phyloP scores from a whole-genome alignment of 202 grass and related monocot species.

The Setaria viridis region DNA sequence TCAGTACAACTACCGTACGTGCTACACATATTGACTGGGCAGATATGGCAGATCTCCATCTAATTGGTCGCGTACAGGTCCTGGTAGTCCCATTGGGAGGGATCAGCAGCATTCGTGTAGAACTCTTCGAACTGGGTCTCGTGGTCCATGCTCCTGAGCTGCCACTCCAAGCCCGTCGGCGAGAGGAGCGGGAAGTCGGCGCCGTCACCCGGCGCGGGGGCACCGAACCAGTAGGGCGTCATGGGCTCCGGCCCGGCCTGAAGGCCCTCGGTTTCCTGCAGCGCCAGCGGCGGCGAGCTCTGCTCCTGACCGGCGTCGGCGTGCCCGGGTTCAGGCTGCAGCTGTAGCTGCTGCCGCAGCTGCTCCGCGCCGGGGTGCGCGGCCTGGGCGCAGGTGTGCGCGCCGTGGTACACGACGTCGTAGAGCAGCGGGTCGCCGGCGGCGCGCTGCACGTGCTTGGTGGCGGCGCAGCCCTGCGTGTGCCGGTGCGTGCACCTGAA shows the following conservation, averaged over 20 bases:
- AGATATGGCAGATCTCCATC: background rate
- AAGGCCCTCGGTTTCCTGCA: background rate
- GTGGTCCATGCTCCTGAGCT: conserved; percentile 43
- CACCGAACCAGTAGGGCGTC: conserved; percentile 13
- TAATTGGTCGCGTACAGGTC: background rate
- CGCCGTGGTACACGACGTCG: conserved; percentile 76
- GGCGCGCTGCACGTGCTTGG: conserved; percentile 89
- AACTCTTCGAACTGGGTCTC: conserved; percentile 44
- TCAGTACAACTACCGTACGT: background rate
- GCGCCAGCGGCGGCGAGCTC: background rate
- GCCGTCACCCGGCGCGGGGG: background rate
- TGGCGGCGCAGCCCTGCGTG: conserved; percentile 66
- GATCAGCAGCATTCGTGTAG: conserved; percentile 12
- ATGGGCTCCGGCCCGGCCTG: background rate
- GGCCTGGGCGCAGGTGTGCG: conserved; percentile 65
- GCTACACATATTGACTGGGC: background rate
- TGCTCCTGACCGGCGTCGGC: background rate
- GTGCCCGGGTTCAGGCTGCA: background rate
- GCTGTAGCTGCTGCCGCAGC: background rate
- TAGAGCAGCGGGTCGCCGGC: conserved; percentile 67
- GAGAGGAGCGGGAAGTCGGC: background rate
- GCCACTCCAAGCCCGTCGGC: conserved; percentile 33
- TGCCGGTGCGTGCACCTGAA: conserved; percentile 86
- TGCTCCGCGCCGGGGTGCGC: background rate
- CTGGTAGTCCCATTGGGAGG: background rate